Conservation (phyloP, 2,329 filamentous ascomycete genomes). For the Xylariales sp. region DNA sequence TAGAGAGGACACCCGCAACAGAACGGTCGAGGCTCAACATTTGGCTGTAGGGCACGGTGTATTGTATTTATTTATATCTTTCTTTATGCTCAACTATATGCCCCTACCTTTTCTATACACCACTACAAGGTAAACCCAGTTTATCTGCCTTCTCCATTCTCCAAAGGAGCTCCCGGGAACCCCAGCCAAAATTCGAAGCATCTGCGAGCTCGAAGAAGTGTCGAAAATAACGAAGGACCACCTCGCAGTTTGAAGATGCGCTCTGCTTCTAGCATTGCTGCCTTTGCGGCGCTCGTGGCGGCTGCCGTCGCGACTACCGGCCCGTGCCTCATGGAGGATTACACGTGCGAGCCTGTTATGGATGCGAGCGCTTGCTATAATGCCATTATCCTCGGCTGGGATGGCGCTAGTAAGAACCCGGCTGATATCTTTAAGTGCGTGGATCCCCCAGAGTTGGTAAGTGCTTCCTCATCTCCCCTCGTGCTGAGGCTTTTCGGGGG, state of each 20-base stretch:
- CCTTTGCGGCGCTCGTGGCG: constrained; percentile 18
- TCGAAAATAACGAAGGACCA: neutral
- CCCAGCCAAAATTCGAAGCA: neutral
- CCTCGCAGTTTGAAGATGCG: constrained; percentile 10
- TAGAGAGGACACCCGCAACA: neutral
- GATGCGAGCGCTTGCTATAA: constrained; percentile 35
- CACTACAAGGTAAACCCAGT: neutral
- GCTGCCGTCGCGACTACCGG: constrained; percentile 29
- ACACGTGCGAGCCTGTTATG: constrained; percentile 37
- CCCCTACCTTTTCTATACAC: neutral
- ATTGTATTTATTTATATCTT: neutral
- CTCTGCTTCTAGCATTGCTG: neutral
- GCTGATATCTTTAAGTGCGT: constrained; percentile 38
- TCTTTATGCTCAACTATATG: neutral
- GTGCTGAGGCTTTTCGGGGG: neutral
- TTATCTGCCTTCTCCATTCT: neutral
- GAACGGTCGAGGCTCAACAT: constrained; percentile 4
- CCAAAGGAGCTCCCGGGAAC: neutral
- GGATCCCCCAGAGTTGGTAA: constrained; percentile 36
- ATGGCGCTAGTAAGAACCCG: constrained; percentile 33
- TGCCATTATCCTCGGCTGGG: constrained; percentile 38
- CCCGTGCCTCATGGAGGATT: constrained; percentile 32
- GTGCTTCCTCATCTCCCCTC: neutral
- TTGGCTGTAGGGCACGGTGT: constrained; percentile 1
- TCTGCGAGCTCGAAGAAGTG: neutral